These are phyloP conservation scores for Rhizophagus sp. DNA, from an alignment of 192 early-diverging fungal genomes.

Conservation along the genomic window DNA sequence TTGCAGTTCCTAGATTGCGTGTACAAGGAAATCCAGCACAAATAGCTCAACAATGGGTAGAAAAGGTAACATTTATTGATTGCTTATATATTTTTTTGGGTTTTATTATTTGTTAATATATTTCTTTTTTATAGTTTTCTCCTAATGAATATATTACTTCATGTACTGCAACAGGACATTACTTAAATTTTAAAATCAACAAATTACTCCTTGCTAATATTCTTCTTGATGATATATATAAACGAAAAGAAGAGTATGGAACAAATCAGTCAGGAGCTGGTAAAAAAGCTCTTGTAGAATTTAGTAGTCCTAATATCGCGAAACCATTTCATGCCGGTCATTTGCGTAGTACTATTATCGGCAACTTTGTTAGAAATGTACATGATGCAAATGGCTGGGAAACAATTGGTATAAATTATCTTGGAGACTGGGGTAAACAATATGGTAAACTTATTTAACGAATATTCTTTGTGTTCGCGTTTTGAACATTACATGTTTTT, in stretches of 20 bases:
- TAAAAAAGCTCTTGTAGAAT: conserved; percentile 90
- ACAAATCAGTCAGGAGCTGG: conserved; percentile 63
- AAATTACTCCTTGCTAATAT: conserved; percentile 52
- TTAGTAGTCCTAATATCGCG: conserved; percentile 95
- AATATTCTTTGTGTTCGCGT: conserved; percentile 21
- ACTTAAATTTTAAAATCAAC: conserved; percentile 76
- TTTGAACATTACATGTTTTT: neutral
- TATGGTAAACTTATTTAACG: conserved; percentile 64
- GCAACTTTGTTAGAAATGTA: conserved; percentile 85
- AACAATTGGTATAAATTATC: conserved; percentile 93
- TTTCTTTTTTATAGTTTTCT: conserved; percentile 47
- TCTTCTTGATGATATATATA: conserved; percentile 57
- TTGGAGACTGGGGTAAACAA: conserved; percentile 99
- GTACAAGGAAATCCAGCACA: conserved; percentile 71
- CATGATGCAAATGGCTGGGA: conserved; percentile 86
- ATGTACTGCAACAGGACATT: conserved; percentile 62
- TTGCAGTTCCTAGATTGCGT: conserved; percentile 67
- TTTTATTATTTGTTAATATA: neutral
- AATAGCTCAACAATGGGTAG: conserved; percentile 63
- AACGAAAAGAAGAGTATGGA: conserved; percentile 60
- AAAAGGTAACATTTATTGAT: conserved; percentile 38
- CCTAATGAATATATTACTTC: conserved; percentile 55
- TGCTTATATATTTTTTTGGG: neutral
- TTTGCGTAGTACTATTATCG: conserved; percentile 96
- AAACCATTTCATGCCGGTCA: conserved; percentile 99